Conservation (phyloP, 257 asterid species). For the Mitragyna speciosa region DNA sequence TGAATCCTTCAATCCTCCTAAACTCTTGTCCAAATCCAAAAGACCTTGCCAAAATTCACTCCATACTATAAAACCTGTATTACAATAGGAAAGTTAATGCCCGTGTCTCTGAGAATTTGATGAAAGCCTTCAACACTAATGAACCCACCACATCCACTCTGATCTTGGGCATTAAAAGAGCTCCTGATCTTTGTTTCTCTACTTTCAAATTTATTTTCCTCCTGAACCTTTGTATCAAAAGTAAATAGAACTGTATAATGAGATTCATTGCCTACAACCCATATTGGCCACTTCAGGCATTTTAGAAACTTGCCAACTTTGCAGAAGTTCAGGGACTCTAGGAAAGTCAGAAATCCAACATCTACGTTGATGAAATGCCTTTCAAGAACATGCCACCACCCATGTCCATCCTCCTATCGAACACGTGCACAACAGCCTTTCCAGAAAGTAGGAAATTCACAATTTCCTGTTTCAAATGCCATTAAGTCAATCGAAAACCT, state of each 20-base stretch:
- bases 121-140: constrained; percentile 85
- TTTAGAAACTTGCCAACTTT: constrained; percentile 85
- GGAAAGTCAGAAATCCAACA: constrained; percentile 90
- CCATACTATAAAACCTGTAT: constrained; percentile 85
- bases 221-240: constrained; percentile 79
- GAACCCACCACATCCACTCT: constrained; percentile 99
- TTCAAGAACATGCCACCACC: constrained; percentile 95
- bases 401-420: constrained; percentile 89
- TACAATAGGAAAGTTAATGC: constrained; percentile 61
- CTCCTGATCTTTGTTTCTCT: constrained; percentile 79
- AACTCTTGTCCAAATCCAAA: constrained; percentile 70
- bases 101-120: constrained; percentile 65
- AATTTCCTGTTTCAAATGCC: constrained; percentile 64
- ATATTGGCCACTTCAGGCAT: constrained; percentile 95
- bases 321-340: constrained; percentile 89
- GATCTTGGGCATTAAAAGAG: constrained; percentile 91
- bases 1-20: constrained; percentile 88
- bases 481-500: not conserved
- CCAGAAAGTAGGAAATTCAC: constrained; percentile 95
- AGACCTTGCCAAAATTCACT: constrained; percentile 93
- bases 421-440: constrained; percentile 79
- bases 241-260: constrained; percentile 93
- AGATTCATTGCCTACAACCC: constrained; percentile 99
- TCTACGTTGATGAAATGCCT: constrained; percentile 86
- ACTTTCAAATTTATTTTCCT: constrained; percentile 77